A percentile compares a stretch with the other conserved stretches of the same genome.
These are phyloP conservation scores for Macrocybe sp. DNA, from an alignment of 1,284 basidiomycete genomes.

Conservation along the genomic window DNA sequence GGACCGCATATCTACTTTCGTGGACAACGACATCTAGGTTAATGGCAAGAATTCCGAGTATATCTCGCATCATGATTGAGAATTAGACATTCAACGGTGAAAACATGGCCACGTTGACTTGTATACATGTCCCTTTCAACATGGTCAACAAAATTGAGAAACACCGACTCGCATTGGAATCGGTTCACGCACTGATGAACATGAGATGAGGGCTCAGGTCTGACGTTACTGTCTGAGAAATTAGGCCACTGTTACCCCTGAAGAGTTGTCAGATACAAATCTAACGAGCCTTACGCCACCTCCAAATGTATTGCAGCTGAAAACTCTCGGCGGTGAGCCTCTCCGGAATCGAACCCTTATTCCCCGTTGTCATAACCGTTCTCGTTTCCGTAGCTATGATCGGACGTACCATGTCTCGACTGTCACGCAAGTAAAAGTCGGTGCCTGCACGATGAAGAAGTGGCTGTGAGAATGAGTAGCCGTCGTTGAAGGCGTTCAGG, in stretches of 20 bases:
- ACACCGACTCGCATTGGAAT: neutral
- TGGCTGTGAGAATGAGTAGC: constrained; percentile 24
- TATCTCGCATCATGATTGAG: constrained; percentile 27
- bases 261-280: neutral
- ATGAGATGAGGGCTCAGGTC: constrained; percentile 57
- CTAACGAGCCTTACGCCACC: neutral
- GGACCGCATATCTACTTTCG: no score
- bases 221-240: constrained; percentile 53
- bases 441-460: constrained; percentile 44
- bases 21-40: constrained; percentile 34
- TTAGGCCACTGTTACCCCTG: constrained; percentile 55
- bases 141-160: constrained; percentile 5
- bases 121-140: constrained; percentile 26
- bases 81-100: constrained; percentile 15
- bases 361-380: no score
- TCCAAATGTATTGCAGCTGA: constrained; percentile 40
- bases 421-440: constrained; percentile 55
- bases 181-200: constrained; percentile 31
- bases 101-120: neutral
- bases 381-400: no score
- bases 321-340: no score
- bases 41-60: constrained; percentile 34
- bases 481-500: neutral
- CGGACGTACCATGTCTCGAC: constrained; percentile 47
- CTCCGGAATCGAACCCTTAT: no score